A percentile compares a stretch with the other conserved stretches of the same genome.
phyloP scores from a whole-genome alignment of 2,329 filamentous ascomycete species.

The Sporothrix schenckii region DNA sequence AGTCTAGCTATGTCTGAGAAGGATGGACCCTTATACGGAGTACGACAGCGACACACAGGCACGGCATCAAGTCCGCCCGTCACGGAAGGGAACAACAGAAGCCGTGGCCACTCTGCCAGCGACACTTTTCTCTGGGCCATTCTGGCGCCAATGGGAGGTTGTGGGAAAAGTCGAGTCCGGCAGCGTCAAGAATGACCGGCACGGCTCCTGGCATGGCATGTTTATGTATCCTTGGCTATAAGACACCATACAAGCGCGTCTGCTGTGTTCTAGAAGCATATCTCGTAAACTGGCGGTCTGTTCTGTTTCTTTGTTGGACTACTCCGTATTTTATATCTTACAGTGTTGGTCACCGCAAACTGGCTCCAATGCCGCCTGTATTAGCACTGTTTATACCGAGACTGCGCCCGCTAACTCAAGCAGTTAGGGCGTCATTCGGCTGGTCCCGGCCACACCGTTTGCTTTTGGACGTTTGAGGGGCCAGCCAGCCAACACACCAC shows the following conservation, averaged over 20 bases:
- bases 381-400: neutral
- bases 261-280: neutral
- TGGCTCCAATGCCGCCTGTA: neutral
- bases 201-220: neutral
- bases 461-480: neutral
- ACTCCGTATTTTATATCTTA: neutral
- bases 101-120: slow-evolving; percentile 5
- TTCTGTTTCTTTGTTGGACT: neutral
- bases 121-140: neutral
- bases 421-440: slow-evolving; percentile 17
- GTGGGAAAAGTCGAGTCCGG: neutral
- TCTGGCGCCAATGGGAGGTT: slow-evolving; percentile 7
- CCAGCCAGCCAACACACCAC: neutral
- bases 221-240: neutral
- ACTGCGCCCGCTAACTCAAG: slow-evolving; percentile 4
- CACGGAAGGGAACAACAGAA: neutral
- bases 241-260: too few relatives aligned
- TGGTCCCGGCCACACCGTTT: slow-evolving; percentile 26
- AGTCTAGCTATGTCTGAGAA: neutral
- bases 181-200: neutral
- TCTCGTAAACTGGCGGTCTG: neutral
- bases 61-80: neutral
- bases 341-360: too few relatives aligned
- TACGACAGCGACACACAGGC: neutral
- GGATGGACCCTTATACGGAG: neutral